Evolutionary conservation across 2,329 filamentous ascomycete genomes (phyloP).

Genomic region (Drechmeria coniospora): DNA sequence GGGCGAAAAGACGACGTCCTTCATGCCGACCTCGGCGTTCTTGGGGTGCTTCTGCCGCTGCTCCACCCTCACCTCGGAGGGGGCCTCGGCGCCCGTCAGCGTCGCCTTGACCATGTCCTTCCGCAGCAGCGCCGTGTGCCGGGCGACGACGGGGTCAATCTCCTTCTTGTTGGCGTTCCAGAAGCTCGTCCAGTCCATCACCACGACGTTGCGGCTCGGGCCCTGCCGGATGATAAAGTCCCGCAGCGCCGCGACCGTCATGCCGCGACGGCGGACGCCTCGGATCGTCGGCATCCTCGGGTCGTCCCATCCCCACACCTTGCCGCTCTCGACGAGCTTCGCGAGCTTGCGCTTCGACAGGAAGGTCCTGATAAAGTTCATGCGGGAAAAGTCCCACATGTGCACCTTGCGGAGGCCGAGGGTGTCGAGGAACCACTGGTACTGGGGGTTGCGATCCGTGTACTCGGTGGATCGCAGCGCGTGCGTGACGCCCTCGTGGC

Average conservation of each 20-base stretch:
- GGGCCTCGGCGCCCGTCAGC: constrained; percentile 53
- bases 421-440: constrained; percentile 70
- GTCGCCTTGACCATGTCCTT: constrained; percentile 57
- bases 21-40: constrained; percentile 69
- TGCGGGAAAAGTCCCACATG: constrained; percentile 73
- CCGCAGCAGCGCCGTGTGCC: constrained; percentile 57
- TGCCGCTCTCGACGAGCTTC: constrained; percentile 62
- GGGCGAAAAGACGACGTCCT: constrained; percentile 68
- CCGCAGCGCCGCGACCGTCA: constrained; percentile 63
- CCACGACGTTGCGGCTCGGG: constrained; percentile 68
- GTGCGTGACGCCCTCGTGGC: constrained; percentile 68
- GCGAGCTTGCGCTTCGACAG: constrained; percentile 77
- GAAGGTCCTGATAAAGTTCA: constrained; percentile 74
- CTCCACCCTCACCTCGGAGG: constrained; percentile 45
- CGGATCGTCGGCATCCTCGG: constrained; percentile 75
- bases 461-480: constrained; percentile 76
- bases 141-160: constrained; percentile 61
- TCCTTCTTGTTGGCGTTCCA: constrained; percentile 68
- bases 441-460: constrained; percentile 73
- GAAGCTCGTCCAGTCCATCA: constrained; percentile 67
- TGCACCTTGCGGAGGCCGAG: constrained; percentile 61
- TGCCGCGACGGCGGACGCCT: constrained; percentile 61
- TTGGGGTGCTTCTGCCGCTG: constrained; percentile 82
- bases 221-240: constrained; percentile 79
- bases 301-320: constrained; percentile 75